Percentiles rank a stretch among this genome's conserved stretches.
phyloP scores from a whole-genome alignment of 257 asterid species.

The Plantago major region DNA sequence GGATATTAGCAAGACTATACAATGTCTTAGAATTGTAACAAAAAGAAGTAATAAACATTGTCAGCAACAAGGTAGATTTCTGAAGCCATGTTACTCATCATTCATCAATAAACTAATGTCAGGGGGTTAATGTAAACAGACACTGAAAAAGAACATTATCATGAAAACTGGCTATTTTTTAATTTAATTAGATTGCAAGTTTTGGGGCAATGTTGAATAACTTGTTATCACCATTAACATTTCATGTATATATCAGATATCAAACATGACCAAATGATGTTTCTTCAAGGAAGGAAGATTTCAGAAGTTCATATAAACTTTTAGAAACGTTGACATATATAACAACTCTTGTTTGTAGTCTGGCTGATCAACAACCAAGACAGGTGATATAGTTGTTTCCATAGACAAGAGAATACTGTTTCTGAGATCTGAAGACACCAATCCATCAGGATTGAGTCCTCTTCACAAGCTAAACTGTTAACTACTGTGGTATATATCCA shows the following conservation, averaged over 20 bases:
- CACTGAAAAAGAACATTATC: slow-evolving; percentile 2
- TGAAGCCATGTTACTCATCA: background rate
- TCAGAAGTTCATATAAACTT: background rate
- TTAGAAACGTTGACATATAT: background rate
- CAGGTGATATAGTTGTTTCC: too few species aligned
- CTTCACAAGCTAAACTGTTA: slow-evolving; percentile 11
- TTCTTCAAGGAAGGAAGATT: too few species aligned
- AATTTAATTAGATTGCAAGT: background rate
- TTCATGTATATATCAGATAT: too few species aligned
- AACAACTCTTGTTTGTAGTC: background rate
- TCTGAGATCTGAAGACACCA: background rate
- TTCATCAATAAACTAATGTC: background rate
- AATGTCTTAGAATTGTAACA: slow-evolving; percentile 6
- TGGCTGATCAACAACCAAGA: background rate
- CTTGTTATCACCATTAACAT: background rate
- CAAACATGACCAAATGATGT: too few species aligned
- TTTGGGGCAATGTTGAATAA: background rate
- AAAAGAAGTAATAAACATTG: background rate
- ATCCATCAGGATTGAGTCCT: slow-evolving; percentile 2
- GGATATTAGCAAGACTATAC: slow-evolving; percentile 8
- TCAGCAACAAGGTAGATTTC: slow-evolving; percentile 5
- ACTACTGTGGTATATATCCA: background rate
- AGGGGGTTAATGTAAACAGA: background rate
- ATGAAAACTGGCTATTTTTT: background rate
- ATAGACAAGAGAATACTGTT: too few species aligned